Evolutionary conservation across 306 rosid species (phyloP), one percentile per base, ranked within the genome.

Genomic region (Pueraria montana): DNA sequence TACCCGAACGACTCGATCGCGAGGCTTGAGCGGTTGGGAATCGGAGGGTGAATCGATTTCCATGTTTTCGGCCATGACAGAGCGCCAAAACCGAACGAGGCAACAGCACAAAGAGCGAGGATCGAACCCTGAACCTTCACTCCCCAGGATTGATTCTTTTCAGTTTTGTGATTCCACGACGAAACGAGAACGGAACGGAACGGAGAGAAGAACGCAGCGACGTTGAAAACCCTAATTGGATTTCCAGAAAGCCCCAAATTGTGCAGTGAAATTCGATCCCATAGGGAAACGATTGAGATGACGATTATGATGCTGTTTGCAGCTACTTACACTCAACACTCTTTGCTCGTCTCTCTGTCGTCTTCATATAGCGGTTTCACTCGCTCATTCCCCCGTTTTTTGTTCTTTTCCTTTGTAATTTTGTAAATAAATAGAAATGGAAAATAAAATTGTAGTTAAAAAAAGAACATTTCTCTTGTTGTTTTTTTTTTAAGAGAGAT

Each of bases 1-100:
- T 85, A 96, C 99, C 97, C 63, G 83, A 23, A 96, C 26, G 80
- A 94, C 79, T 84, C 91, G 97, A 92, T 94, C 96, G 65, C 91
- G 93, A n/a, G 90, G 81, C 67, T 26, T 80, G 84, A 91, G 84
- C 6, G 85, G 49, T 20, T 76, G 76, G 5, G 89, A 84, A 27
- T 87, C 90, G 8, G 90, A 36, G 67, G 92, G 78, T 1, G 88
- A 76, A 82, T 94, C 94, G 80, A 90, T 83, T 45, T 94, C 97
- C 98, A 94, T 94, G 55, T 85, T 81, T 16, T 88, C 91, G 11
- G 83, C 91, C 89, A 88, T 79, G 65, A 78, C 34, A 53, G 84
- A 85, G 82, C 90, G 88, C 83, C 87, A 88, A 80, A 82, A 86
- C 32, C 94, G 87, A 83, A 74, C 66, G 76, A 89, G 46, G 86